Evolutionary conservation across 805 yeast species (phyloP).

Genomic region (Wickerhamomyces rabaulensis): DNA sequence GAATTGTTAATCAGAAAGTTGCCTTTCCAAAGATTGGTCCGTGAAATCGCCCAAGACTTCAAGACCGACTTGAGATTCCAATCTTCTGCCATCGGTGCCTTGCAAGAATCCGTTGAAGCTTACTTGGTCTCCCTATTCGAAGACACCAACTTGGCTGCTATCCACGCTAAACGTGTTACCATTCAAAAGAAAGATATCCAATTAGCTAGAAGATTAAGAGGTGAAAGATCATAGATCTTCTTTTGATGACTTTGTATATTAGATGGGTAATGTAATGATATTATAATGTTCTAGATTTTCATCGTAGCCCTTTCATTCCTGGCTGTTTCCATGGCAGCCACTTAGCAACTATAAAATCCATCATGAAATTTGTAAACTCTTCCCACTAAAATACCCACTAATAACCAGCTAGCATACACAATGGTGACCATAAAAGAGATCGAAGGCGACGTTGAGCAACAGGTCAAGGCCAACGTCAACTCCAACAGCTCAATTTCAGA

Average conservation of each 20-base stretch:
- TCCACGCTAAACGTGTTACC: slow-evolving; percentile 98
- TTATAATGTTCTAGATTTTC: not conserved
- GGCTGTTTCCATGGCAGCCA: not conserved
- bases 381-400: not conserved
- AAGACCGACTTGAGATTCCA: slow-evolving; percentile 94
- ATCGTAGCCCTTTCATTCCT: not conserved
- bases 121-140: slow-evolving; percentile 93
- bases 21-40: slow-evolving; percentile 95
- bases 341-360: not conserved
- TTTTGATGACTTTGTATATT: slow-evolving; percentile 16
- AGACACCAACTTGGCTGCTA: slow-evolving; percentile 97
- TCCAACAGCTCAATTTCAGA: slow-evolving; percentile 9
- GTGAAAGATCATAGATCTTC: slow-evolving; percentile 72
- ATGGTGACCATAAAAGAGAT: slow-evolving; percentile 23
- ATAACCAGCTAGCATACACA: not conserved
- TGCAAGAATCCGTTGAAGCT: slow-evolving; percentile 98
- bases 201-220: slow-evolving; percentile 96
- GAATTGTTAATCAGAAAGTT: slow-evolving; percentile 92
- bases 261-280: slow-evolving; percentile 16
- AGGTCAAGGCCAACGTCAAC: slow-evolving; percentile 5
- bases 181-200: slow-evolving; percentile 98
- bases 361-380: not conserved
- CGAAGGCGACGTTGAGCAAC: slow-evolving; percentile 13
- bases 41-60: slow-evolving; percentile 94
- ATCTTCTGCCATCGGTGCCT: slow-evolving; percentile 94